A percentile compares a stretch with the other conserved stretches of the same genome.
Evolutionary conservation across 768 basidiomycete genomes (phyloP).

Genomic region (Tricholoma terreum): DNA sequence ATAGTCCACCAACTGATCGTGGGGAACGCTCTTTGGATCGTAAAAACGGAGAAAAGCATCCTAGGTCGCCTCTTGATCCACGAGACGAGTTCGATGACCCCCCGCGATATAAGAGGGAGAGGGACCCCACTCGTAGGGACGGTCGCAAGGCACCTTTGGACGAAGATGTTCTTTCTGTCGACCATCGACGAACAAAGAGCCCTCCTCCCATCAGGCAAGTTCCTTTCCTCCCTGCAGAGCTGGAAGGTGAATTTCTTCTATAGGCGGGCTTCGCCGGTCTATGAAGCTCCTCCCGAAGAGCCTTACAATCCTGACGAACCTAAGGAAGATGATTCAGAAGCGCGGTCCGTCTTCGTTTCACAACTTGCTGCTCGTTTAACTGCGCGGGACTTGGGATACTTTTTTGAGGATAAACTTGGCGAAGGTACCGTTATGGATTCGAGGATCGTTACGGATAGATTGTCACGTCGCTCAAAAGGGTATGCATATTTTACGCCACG

Average conservation of each 20-base stretch:
- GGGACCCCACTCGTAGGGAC: conserved; percentile 35
- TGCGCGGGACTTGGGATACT: conserved; percentile 95
- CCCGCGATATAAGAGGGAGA: conserved; percentile 41
- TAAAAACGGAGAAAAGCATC: conserved; percentile 44
- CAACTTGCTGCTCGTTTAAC: conserved; percentile 97
- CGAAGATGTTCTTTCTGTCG: conserved; percentile 34
- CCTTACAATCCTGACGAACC: conserved; percentile 83
- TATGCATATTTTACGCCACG: conserved; percentile 33
- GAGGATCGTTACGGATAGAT: conserved; percentile 90
- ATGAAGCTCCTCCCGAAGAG: conserved; percentile 65
- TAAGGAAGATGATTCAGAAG: conserved; percentile 95
- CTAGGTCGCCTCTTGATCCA: conserved; percentile 43
- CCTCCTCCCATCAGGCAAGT: conserved; percentile 48
- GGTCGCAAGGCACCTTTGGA: conserved; percentile 39
- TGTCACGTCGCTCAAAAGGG: conserved; percentile 98
- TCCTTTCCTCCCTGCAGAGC: conserved; percentile 1
- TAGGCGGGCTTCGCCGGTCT: conserved; percentile 71
- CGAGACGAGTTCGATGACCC: conserved; percentile 64
- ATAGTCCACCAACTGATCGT: conserved; percentile 46
- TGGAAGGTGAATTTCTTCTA: conserved; percentile 8
- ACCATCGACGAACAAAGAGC: conserved; percentile 33
- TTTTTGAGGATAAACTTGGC: conserved; percentile 97
- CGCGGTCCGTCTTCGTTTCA: conserved; percentile 97
- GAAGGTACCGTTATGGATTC: conserved; percentile 94
- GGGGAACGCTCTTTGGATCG: conserved; percentile 57